phyloP scores from a whole-genome alignment of 2,329 filamentous ascomycete species.

The Fusarium camptoceras region DNA sequence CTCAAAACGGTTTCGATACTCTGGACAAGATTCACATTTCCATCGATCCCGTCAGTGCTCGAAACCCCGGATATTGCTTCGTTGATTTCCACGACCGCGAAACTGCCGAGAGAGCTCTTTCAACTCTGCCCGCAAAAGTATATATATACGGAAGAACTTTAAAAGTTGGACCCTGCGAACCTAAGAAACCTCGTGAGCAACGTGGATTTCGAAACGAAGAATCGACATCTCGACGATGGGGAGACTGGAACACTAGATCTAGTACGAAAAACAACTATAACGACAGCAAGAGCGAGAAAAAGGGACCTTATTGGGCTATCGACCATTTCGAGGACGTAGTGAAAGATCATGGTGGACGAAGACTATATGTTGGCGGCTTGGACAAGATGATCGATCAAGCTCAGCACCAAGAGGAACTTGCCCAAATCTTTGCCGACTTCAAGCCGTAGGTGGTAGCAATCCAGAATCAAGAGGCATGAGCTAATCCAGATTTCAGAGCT shows the following conservation, averaged over 20 bases:
- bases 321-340: slow-evolving; percentile 49
- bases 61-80: slow-evolving; percentile 81
- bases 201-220: slow-evolving; percentile 25
- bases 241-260: slow-evolving; percentile 54
- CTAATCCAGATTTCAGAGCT: slow-evolving; percentile 1
- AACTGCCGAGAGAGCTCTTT: slow-evolving; percentile 64
- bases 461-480: fast-evolving
- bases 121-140: slow-evolving; percentile 65
- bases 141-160: slow-evolving; percentile 69
- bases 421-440: slow-evolving; percentile 60
- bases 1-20: slow-evolving; percentile 54
- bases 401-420: slow-evolving; percentile 60
- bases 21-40: slow-evolving; percentile 73
- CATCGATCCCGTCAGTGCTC: slow-evolving; percentile 73
- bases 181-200: slow-evolving; percentile 54
- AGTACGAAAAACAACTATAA: slow-evolving; percentile 13
- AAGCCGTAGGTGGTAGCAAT: slow-evolving; percentile 38
- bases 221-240: slow-evolving; percentile 55
- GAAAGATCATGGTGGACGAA: slow-evolving; percentile 50
- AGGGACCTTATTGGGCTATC: slow-evolving; percentile 24
- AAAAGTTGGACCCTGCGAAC: slow-evolving; percentile 73
- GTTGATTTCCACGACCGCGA: slow-evolving; percentile 71
- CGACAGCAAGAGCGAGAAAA: background rate
- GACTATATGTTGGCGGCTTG: slow-evolving; percentile 65
- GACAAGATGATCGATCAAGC: slow-evolving; percentile 61